Base-by-base conservation (phyloP, 2,329 filamentous ascomycete species). In the Chrysoporthe austroafricana region DNA sequence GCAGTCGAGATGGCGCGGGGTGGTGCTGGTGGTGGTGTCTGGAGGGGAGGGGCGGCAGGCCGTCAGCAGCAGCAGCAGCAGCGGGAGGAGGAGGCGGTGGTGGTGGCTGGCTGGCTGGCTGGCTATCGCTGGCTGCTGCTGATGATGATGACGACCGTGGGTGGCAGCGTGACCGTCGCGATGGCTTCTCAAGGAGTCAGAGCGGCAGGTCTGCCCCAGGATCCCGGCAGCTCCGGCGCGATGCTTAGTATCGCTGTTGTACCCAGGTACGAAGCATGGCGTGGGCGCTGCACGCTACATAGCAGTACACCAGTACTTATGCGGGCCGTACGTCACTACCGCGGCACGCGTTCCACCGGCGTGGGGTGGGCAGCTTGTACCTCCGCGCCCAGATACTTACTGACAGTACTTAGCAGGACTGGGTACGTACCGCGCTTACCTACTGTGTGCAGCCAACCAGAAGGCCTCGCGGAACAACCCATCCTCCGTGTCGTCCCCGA, bases 61-160 rank as follows among this genome's bases (percentile, higher is more conserved):
- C 54, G 54, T 36, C 54, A 57, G 54, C 54, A 36, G 34, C 54
- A 57, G 52, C 52, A 36, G 52, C 48, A 52, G 48, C 48, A 52
- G 11, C 48, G 26, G 21, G n/a, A 26, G 9, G 18, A 50, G 13
- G 36, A 39, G 36, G 36, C 36, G 26, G 26, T 26, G 26, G 26
- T 26, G 26, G 26, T 48, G 18, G 18, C 46, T 48, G 18, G 13
- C 46, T 48, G 46, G 46, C 46, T 48, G 46, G 46, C 21, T 52
- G 48, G 8, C 50, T 54, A 21, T 26, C 26, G 7, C 48, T 52
- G 48, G 6, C 46, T n/a, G 46, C 11, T n/a, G 18, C 50, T 54
- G 26, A 21, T 54, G 26, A 26, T 54, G 50, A 54, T 5, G 26
- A 14, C 32, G 50, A 34, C 32, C 50, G 32, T 54, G 26, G 50